Conservation (phyloP, 305 asterid genomes). For the Fraxinus greggii region DNA sequence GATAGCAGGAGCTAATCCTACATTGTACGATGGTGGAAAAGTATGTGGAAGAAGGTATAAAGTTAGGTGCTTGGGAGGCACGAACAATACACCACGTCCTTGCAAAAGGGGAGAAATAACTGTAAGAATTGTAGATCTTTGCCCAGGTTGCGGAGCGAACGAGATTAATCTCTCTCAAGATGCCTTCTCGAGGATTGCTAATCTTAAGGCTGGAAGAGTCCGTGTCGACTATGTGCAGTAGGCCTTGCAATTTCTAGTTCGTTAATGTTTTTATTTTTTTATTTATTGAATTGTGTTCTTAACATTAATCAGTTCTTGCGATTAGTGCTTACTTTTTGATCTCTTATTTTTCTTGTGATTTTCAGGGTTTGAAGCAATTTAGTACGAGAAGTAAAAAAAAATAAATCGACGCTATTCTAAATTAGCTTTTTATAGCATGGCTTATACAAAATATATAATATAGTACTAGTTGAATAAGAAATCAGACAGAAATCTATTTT, state of each 20-base stretch:
- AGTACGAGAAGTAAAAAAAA: neutral
- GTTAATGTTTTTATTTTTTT: neutral
- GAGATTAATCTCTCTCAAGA: constrained; percentile 40
- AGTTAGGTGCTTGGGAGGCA: constrained; percentile 26
- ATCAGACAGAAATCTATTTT: no score
- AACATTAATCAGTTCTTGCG: neutral
- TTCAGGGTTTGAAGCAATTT: neutral
- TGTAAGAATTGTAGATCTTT: constrained; percentile 33
- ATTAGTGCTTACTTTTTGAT: neutral
- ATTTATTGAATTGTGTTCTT: neutral
- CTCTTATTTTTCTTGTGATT: neutral
- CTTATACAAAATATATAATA: no score
- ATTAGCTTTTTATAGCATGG: neutral
- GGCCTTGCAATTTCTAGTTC: neutral
- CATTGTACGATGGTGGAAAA: constrained; percentile 21
- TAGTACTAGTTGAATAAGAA: neutral
- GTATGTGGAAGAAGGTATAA: constrained; percentile 27
- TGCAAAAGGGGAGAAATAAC: constrained; percentile 21
- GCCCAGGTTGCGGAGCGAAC: constrained; percentile 28
- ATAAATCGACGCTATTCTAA: neutral
- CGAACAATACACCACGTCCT: constrained; percentile 23
- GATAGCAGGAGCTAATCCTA: neutral
- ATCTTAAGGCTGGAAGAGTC: constrained; percentile 34
- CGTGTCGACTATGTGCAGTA: constrained; percentile 19
- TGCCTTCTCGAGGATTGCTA: constrained; percentile 35